phyloP scores from a whole-genome alignment of 257 asterid species.

The Galeopsis tetrahit region DNA sequence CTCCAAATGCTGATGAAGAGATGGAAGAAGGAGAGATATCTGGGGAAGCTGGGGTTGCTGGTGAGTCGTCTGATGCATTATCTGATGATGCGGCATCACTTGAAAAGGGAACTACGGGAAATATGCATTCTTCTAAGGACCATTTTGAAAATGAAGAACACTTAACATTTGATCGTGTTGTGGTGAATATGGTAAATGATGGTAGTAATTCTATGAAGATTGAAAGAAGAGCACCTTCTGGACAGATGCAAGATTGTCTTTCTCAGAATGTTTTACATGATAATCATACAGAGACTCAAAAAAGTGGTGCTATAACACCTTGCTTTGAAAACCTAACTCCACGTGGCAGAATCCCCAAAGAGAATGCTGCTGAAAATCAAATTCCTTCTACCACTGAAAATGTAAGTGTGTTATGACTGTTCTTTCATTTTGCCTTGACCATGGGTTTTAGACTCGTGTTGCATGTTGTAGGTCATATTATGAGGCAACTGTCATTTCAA shows the following conservation, averaged over 20 bases:
- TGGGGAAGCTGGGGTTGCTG: slow-evolving; percentile 49
- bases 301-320: slow-evolving; percentile 33
- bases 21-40: slow-evolving; percentile 86
- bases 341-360: slow-evolving; percentile 38
- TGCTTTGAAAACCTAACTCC: slow-evolving; percentile 36
- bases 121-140: slow-evolving; percentile 40
- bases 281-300: slow-evolving; percentile 38
- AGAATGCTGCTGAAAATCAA: slow-evolving; percentile 49
- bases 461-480: slow-evolving; percentile 5
- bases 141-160: slow-evolving; percentile 33
- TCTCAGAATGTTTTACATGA: slow-evolving; percentile 32
- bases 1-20: slow-evolving; percentile 49
- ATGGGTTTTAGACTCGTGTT: slow-evolving; percentile 15
- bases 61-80: slow-evolving; percentile 42
- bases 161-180: slow-evolving; percentile 32
- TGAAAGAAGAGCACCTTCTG: slow-evolving; percentile 35
- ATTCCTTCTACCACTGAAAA: slow-evolving; percentile 35
- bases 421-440: slow-evolving; percentile 17
- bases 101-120: slow-evolving; percentile 41
- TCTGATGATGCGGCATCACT: slow-evolving; percentile 43
- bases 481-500: slow-evolving; percentile 7
- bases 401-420: slow-evolving; percentile 42
- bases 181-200: slow-evolving; percentile 34
- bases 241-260: slow-evolving; percentile 37
- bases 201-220: slow-evolving; percentile 36